These are phyloP conservation scores for Sicyos edulis DNA, from an alignment of 306 rosid species.

Conservation along the genomic window DNA sequence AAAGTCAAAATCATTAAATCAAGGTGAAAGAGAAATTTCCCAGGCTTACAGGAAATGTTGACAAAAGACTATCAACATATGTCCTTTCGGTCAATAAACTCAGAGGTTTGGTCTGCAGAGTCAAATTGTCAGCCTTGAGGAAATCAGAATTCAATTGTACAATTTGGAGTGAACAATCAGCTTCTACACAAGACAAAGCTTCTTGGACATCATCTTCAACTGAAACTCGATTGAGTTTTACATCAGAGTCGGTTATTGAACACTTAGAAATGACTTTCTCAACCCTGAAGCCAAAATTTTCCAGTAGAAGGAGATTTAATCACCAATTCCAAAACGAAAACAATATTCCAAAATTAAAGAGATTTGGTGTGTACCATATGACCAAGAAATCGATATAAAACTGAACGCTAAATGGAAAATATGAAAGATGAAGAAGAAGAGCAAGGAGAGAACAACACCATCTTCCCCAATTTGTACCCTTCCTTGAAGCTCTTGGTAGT, in stretches of 20 bases:
- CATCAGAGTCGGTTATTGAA: slow-evolving; percentile 56
- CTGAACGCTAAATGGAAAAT: no score
- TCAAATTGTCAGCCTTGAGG: slow-evolving; percentile 58
- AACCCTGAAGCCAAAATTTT: slow-evolving; percentile 38
- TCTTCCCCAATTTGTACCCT: no score
- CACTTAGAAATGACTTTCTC: slow-evolving; percentile 49
- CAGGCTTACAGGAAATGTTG: slow-evolving; percentile 64
- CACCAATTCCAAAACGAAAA: background rate
- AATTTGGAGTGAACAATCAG: slow-evolving; percentile 49
- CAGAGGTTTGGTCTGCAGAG: slow-evolving; percentile 52
- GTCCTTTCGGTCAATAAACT: slow-evolving; percentile 48
- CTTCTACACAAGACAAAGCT: slow-evolving; percentile 40
- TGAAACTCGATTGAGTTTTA: slow-evolving; percentile 40
- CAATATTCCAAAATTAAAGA: background rate
- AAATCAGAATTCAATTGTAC: slow-evolving; percentile 49
- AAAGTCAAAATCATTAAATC: background rate
- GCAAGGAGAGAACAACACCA: no score
- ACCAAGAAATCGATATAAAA: no score
- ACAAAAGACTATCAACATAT: slow-evolving; percentile 69
- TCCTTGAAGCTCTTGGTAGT: no score
- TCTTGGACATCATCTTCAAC: slow-evolving; percentile 40
- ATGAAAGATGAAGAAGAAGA: no score
- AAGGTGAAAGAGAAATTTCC: background rate
- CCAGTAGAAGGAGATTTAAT: background rate
- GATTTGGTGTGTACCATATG: no score